Evolutionary conservation across 192 early-diverging fungal genomes (phyloP).

Genomic region (Entomortierella beljakovae): DNA sequence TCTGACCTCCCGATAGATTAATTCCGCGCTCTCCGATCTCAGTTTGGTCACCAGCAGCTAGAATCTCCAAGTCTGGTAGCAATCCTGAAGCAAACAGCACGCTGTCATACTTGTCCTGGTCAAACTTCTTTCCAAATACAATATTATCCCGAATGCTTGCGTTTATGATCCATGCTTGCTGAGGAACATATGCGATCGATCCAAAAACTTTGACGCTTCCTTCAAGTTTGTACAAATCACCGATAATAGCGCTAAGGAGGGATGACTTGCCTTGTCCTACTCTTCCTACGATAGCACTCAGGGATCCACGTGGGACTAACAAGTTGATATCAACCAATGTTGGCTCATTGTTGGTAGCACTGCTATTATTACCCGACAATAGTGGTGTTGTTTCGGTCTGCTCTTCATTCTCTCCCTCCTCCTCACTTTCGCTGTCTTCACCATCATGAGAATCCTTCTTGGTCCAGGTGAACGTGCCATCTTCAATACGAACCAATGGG

Average conservation of each 20-base stretch:
- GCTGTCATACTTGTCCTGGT: conserved; percentile 76
- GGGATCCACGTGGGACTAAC: conserved; percentile 16
- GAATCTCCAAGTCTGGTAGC: conserved; percentile 82
- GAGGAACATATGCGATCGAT: conserved; percentile 72
- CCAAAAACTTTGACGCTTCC: conserved; percentile 74
- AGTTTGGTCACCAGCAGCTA: conserved; percentile 88
- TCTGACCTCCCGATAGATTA: conserved; percentile 94
- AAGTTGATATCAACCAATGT: conserved; percentile 39
- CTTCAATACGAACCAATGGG: conserved; percentile 14
- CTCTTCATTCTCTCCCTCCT: conserved; percentile 1
- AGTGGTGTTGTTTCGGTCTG: conserved; percentile 19
- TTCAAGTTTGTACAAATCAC: conserved; percentile 82
- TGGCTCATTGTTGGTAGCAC: neutral
- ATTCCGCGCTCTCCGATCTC: conserved; percentile 94
- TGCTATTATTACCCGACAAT: neutral
- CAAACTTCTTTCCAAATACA: conserved; percentile 83
- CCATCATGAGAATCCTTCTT: neutral
- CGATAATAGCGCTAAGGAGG: conserved; percentile 67
- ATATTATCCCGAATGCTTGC: conserved; percentile 92
- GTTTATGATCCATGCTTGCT: conserved; percentile 95
- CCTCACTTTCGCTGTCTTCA: neutral
- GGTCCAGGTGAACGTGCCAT: conserved; percentile 37
- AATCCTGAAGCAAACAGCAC: conserved; percentile 85
- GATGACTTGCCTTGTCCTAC: conserved; percentile 66
- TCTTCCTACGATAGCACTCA: conserved; percentile 45